These are phyloP conservation scores for Paraconiothyrium sp. DNA, from an alignment of 2,329 filamentous ascomycete genomes.

Conservation along the genomic window DNA sequence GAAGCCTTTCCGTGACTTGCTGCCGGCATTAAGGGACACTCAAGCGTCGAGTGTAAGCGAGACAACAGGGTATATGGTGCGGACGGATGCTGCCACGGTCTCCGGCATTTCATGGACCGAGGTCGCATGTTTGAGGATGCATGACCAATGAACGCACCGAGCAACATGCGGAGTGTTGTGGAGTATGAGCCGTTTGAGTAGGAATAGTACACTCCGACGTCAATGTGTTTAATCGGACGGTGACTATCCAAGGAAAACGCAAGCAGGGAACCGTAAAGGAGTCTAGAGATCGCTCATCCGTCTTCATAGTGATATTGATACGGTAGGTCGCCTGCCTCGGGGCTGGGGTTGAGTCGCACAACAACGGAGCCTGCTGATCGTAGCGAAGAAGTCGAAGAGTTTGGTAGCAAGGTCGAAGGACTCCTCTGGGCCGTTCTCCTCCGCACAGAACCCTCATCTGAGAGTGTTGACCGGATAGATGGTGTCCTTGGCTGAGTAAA, in stretches of 20 bases:
- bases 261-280: neutral
- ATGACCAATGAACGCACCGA: neutral
- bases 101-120: neutral
- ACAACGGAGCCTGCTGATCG: constrained; percentile 41
- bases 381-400: constrained; percentile 43
- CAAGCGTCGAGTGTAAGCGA: neutral
- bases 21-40: neutral
- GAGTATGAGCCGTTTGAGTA: neutral
- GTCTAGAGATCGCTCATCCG: constrained; percentile 23
- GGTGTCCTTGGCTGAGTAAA: constrained; percentile 36
- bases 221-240: neutral
- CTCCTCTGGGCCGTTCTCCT: constrained; percentile 32
- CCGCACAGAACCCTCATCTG: constrained; percentile 39
- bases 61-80: neutral
- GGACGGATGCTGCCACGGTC: neutral
- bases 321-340: constrained; percentile 42
- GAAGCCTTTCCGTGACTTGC: neutral
- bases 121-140: neutral
- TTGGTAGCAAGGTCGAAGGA: constrained; percentile 41
- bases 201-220: neutral
- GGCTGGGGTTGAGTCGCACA: constrained; percentile 37
- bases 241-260: neutral
- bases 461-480: constrained; percentile 34
- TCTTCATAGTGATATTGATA: constrained; percentile 42
- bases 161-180: neutral